Conservation (phyloP, 2,329 filamentous ascomycete species). For the Penicillium sp. region DNA sequence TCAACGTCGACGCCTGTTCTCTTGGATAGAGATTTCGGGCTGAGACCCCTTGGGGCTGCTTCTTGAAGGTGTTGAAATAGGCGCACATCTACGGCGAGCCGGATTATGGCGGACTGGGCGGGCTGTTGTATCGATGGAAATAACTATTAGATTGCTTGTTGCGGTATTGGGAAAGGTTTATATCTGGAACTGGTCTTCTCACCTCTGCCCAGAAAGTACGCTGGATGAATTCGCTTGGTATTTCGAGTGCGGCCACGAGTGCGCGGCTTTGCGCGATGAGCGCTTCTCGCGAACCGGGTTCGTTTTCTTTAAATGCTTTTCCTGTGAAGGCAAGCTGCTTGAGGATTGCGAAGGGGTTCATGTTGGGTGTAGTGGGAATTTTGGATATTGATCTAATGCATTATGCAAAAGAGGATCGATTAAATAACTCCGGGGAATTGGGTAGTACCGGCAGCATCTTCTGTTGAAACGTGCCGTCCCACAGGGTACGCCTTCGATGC, state of each 20-base stretch:
- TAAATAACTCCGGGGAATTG: neutral
- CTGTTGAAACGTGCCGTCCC: neutral
- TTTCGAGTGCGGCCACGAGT: slow-evolving; percentile 37
- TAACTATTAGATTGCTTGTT: too few relatives aligned
- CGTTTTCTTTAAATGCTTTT: slow-evolving; percentile 16
- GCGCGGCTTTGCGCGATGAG: slow-evolving; percentile 40
- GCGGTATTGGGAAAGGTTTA: neutral
- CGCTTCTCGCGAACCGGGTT: slow-evolving; percentile 38
- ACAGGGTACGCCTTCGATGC: neutral
- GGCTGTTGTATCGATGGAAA: too few relatives aligned
- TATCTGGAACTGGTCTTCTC: slow-evolving; percentile 1
- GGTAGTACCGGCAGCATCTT: neutral
- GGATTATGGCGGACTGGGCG: neutral
- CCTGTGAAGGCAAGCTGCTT: neutral
- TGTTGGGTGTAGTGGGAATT: neutral
- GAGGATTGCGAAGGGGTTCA: neutral
- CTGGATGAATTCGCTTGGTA: slow-evolving; percentile 38
- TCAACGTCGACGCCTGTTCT: neutral
- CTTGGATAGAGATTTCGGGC: neutral
- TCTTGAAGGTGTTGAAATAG: neutral
- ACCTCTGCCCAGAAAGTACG: slow-evolving; percentile 46
- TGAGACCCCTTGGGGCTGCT: neutral
- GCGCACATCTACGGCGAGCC: neutral
- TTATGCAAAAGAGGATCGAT: neutral
- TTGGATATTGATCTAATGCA: neutral